Percentiles rank a stretch among this genome's conserved stretches.
Conservation (phyloP, 78 protist species). For the Dictyostelium citrinum region DNA sequence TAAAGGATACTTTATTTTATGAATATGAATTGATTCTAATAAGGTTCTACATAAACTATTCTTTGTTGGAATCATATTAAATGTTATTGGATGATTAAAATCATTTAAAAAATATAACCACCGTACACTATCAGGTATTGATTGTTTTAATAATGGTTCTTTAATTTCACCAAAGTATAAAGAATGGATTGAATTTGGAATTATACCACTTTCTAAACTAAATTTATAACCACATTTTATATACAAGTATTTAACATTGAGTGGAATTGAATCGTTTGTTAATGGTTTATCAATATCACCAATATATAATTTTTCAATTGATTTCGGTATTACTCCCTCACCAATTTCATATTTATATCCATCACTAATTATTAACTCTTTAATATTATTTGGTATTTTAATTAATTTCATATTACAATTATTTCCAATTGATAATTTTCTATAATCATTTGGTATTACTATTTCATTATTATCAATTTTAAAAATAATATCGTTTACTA, state of each 20-base stretch:
- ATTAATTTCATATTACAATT: background rate
- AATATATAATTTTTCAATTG: background rate
- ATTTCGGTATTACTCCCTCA: background rate
- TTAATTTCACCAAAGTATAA: background rate
- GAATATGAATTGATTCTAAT: background rate
- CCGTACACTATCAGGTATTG: background rate
- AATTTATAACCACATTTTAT: background rate
- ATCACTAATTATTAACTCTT: background rate
- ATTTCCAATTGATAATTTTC: background rate
- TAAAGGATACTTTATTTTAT: background rate
- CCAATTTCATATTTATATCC: background rate
- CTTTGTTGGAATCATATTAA: background rate
- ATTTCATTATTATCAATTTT: background rate
- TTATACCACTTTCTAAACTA: background rate
- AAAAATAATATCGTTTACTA: background rate
- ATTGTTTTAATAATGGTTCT: background rate
- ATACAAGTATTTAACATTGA: background rate
- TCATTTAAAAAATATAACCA: background rate
- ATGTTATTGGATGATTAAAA: background rate
- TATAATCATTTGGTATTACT: background rate
- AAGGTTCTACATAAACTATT: background rate
- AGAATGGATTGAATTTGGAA: background rate
- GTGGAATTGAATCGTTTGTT: background rate
- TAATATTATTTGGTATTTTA: background rate
- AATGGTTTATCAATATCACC: background rate